Evolutionary conservation across 2,329 filamentous ascomycete genomes (phyloP), one percentile per base, ranked within the genome.

Genomic region (Cercospora nicotianae): DNA sequence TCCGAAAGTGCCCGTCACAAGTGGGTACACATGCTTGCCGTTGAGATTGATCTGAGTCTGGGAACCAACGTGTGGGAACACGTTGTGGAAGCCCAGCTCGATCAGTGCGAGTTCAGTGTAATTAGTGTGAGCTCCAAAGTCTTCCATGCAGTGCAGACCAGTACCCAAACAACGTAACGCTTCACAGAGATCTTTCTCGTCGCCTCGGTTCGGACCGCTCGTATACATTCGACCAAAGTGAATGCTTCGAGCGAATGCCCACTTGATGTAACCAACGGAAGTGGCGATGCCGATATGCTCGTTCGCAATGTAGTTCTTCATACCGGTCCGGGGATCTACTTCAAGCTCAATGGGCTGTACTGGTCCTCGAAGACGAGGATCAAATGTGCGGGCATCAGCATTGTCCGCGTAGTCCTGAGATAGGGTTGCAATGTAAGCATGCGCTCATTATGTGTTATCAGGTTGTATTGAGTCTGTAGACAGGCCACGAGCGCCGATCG

Each of bases 251-350:
- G 80, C 77, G 59, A 85, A 83, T 18, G 80, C 81, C 72, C 76
- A 77, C 66, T 77, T 77, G 68, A 79, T 74, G 63, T 77, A 97
- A 45, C 91, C 94, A 7, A 91, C 84, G 70, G 93, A 97, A 20
- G 95, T 99, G 1, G 94, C 92, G 91, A 94, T 97, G 48, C 87
- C 86, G 4, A 93, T 92, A 13, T 82, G 83, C 78, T 98, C 94
- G 75, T 97, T 98, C 68, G 94, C 89, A 73, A 99, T 98, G 79
- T 99, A 99, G 79, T 98, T 98, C 81, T 98, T 99, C 94, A 99
- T 97, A n/a, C 94, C 94, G 0, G 92, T 95, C 20, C 75, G 72
- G 3, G 73, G 73, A 70, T 85, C 83, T 9, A 85, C 74, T 4
- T 80, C 80, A 12, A 85, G 75, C 70, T 85, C 83, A 39, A 79